Base-by-base conservation (phyloP, 163 green algal genomes). In the Trebouxia gelatinosa region DNA sequence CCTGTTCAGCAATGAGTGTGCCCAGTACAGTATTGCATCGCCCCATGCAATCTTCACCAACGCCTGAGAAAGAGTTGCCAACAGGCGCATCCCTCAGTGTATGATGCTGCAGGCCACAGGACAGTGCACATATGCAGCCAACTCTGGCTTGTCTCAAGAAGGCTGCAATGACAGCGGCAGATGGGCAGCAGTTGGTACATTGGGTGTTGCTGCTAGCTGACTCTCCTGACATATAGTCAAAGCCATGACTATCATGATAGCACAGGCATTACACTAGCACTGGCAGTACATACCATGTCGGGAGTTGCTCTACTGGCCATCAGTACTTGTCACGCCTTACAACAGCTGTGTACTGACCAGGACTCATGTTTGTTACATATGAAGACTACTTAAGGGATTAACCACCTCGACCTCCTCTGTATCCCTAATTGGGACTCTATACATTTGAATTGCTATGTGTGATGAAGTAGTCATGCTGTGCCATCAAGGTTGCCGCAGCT, bases 111-210 rank as follows among this genome's bases (percentile, higher is more conserved):
- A 59, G 46, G 43, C 29, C 6, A 38, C 39, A 6, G 40, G n/a
- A 23, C 31, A 40, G 21, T 39, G 32, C 29, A 76, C 29, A 19
- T 76, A 62, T 32, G 31, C 43, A 26, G 68, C 68, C 29, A 62
- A 32, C 16, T 76, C 40, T 34, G 68, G 68, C 11, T 31, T 76
- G 29, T 62, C 28, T 23, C 68, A 76, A 43, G 46, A 76, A 13
- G n/a, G 43, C 6, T 31, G 43, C 68, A 76, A 40, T 19, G 46
- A 61, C 21, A n/a, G 5, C 29, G 68, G 68, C 7, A n/a, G 17
- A 16, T 59, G 66, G 66, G 26, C 34, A 7, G 66, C 66, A 59
- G 37, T 43, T 19, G 37, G 66, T 21, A 72, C 35, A 46, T 26
- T 50, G 2, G n/a, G 2, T 11, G 5, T 50, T 9, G 28, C 3